Conservation (phyloP, 2,329 filamentous ascomycete genomes). For the Tolypocladium album region DNA sequence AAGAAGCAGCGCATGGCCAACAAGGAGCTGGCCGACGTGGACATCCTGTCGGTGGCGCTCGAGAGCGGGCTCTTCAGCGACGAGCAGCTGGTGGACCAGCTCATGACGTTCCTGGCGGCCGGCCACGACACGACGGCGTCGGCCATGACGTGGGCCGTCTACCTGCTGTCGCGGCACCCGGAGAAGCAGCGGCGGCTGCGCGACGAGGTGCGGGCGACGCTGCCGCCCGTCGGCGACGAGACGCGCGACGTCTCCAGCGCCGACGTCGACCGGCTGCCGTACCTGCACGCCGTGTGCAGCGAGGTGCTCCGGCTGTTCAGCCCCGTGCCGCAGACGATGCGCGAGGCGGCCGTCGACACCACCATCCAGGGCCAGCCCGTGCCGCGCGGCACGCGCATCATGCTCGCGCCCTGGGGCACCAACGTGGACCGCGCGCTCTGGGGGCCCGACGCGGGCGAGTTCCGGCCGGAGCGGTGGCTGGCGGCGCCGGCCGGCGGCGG, state of each 20-base stretch:
- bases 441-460: conserved; percentile 64
- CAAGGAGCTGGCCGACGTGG: conserved; percentile 43
- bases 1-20: conserved; percentile 49
- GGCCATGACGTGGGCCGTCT: conserved; percentile 65
- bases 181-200: conserved; percentile 57
- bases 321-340: conserved; percentile 61
- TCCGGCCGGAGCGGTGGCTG: conserved; percentile 73
- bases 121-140: conserved; percentile 73
- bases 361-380: conserved; percentile 54
- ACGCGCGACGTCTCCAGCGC: conserved; percentile 23
- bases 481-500: conserved; percentile 52
- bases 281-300: conserved; percentile 68
- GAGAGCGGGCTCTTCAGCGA: conserved; percentile 66
- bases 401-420: conserved; percentile 54
- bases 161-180: conserved; percentile 56
- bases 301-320: conserved; percentile 66
- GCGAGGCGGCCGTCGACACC: conserved; percentile 54
- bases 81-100: conserved; percentile 73
- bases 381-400: conserved; percentile 59
- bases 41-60: conserved; percentile 75
- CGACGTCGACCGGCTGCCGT: conserved; percentile 64
- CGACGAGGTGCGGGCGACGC: conserved; percentile 50
- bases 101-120: conserved; percentile 83
- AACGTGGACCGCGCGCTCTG: conserved; percentile 62
- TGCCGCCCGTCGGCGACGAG: conserved; percentile 37